Percentiles rank a stretch among this genome's conserved stretches.
Conservation (phyloP, 1,284 basidiomycete species). For the Cutaneotrichosporon sp. region DNA sequence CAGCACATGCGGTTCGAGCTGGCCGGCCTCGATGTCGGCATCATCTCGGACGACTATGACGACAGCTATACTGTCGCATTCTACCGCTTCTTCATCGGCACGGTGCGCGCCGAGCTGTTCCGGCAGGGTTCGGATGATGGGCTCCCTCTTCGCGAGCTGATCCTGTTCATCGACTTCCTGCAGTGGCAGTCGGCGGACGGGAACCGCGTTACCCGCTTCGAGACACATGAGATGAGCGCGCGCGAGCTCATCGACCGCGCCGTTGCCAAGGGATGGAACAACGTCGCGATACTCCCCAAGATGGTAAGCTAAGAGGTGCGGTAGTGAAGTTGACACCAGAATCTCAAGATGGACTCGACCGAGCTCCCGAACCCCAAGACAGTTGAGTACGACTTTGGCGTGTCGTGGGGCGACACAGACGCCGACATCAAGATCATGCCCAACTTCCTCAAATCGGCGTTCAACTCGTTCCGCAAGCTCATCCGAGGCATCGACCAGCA, state of each 20-base stretch:
- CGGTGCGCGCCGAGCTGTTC: constrained; percentile 41
- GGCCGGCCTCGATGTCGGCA: constrained; percentile 43
- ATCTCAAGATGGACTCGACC: constrained; percentile 44
- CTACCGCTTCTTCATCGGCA: constrained; percentile 45
- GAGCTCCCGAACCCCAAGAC: constrained; percentile 30
- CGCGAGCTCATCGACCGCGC: constrained; percentile 36
- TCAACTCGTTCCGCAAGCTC: constrained; percentile 38
- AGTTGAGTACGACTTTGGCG: constrained; percentile 46
- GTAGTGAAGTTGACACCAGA: constrained; percentile 26
- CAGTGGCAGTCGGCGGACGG: constrained; percentile 43
- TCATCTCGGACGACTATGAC: constrained; percentile 43
- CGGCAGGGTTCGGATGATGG: constrained; percentile 27
- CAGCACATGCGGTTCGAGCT: constrained; percentile 48
- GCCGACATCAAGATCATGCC: constrained; percentile 46
- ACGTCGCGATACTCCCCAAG: constrained; percentile 40
- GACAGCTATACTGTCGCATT: constrained; percentile 38
- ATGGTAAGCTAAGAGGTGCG: constrained; percentile 33
- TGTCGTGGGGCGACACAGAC: constrained; percentile 45
- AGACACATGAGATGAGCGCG: constrained; percentile 29
- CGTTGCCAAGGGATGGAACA: constrained; percentile 28
- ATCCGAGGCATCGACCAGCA: constrained; percentile 42
- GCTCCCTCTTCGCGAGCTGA: constrained; percentile 35
- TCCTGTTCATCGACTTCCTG: constrained; percentile 34
- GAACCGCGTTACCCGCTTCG: constrained; percentile 24
- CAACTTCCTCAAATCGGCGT: constrained; percentile 43